Evolutionary conservation across 495 filamentous ascomycete species (phyloP).

Genomic region (Usnea hakonensis): DNA sequence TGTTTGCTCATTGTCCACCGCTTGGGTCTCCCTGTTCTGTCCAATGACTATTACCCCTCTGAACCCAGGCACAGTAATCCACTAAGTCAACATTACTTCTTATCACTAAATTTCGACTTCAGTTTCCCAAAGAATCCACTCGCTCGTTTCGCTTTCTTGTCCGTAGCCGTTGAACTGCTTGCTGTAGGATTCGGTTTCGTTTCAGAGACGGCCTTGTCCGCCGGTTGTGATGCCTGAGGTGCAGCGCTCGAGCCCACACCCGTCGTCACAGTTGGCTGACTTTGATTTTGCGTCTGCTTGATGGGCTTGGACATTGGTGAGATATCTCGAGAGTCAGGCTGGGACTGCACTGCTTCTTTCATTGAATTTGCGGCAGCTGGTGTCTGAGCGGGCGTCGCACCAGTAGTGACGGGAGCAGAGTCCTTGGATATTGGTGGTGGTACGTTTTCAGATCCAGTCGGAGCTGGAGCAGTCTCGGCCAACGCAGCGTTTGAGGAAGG

Average conservation of each 20-base stretch:
- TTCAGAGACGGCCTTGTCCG: conserved; percentile 10
- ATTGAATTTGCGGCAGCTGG: conserved; percentile 13
- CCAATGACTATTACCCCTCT: not conserved
- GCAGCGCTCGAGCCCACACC: conserved; percentile 26
- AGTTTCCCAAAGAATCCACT: conserved; percentile 44
- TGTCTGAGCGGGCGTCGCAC: conserved; percentile 10
- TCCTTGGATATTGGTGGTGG: conserved; percentile 6
- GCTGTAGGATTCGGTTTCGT: conserved; percentile 18
- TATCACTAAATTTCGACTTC: conserved; percentile 33
- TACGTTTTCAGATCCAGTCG: conserved; percentile 14
- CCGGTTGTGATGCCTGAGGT: conserved; percentile 21
- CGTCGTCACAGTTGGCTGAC: conserved; percentile 34
- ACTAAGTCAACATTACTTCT: conserved; percentile 19
- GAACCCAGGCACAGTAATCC: not conserved
- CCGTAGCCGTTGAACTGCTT: conserved; percentile 24
- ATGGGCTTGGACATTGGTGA: conserved; percentile 36
- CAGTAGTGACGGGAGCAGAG: conserved; percentile 10
- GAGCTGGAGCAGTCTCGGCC: conserved; percentile 35
- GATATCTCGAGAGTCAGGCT: conserved; percentile 33
- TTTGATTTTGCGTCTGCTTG: conserved; percentile 16
- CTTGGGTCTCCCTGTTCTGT: not conserved
- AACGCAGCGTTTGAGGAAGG: conserved; percentile 43
- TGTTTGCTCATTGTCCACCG: not conserved
- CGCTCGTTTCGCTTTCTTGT: conserved; percentile 43
- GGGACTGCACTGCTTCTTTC: conserved; percentile 11